Conservation (phyloP, 768 basidiomycete genomes). For the Russula griseocarnosa region DNA sequence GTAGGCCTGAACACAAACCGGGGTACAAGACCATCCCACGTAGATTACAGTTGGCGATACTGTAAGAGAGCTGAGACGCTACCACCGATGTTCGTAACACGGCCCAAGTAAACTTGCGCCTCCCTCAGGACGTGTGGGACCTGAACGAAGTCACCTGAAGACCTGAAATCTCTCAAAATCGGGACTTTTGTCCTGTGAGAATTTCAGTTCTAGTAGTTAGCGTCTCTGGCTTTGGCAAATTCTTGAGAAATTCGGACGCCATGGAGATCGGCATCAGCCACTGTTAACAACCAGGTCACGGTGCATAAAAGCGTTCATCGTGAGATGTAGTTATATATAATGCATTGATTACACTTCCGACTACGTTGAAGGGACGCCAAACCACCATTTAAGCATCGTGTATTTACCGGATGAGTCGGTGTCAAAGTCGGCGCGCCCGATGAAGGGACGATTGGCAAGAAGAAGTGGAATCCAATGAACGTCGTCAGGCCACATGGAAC, state of each 20-base stretch:
- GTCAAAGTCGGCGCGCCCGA: conserved; percentile 48
- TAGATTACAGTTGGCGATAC: conserved; percentile 59
- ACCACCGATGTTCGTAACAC: conserved; percentile 53
- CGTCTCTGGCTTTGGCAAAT: conserved; percentile 28
- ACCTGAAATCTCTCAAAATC: conserved; percentile 38
- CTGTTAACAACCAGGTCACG: conserved; percentile 44
- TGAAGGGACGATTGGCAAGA: conserved; percentile 39
- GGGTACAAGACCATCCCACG: too few species aligned
- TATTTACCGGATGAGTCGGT: conserved; percentile 15
- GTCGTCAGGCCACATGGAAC: conserved; percentile 62
- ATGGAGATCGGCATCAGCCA: conserved; percentile 58
- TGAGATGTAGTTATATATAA: background rate
- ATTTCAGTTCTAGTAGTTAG: conserved; percentile 50
- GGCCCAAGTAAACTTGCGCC: conserved; percentile 35
- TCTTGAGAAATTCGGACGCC: conserved; percentile 54
- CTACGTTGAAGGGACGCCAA: conserved; percentile 22
- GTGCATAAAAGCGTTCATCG: background rate
- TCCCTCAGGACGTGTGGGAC: conserved; percentile 30
- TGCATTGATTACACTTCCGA: background rate
- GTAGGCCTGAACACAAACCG: too few species aligned
- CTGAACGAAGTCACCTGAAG: conserved; percentile 36
- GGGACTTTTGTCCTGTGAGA: conserved; percentile 55
- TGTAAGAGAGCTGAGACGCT: conserved; percentile 45
- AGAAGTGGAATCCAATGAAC: conserved; percentile 66
- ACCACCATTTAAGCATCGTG: conserved; percentile 27